These are phyloP conservation scores for Cryphonectria carpinicola DNA, from an alignment of 2,329 filamentous ascomycete genomes.

Conservation along the genomic window DNA sequence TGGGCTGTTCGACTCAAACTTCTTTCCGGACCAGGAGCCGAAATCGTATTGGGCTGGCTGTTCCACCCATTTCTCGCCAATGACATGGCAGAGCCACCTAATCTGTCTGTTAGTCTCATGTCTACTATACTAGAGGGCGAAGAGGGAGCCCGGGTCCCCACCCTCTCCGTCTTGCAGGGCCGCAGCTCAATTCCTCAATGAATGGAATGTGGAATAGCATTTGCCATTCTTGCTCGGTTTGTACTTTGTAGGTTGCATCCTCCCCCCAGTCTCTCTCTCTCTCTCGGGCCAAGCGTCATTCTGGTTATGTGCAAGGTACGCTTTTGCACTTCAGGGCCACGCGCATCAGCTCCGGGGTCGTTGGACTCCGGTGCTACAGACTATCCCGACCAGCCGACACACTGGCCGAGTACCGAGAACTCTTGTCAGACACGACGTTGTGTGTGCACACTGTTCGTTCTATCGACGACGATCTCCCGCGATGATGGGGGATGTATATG, in stretches of 20 bases:
- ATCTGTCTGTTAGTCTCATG: background rate
- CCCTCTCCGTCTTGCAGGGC: background rate
- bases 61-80: constrained; percentile 16
- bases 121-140: too few relatives aligned
- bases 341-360: background rate
- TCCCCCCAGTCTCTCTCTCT: too few relatives aligned
- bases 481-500: background rate
- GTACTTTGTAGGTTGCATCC: background rate
- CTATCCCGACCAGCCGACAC: too few relatives aligned
- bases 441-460: background rate
- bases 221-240: too few relatives aligned
- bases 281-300: background rate
- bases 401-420: too few relatives aligned
- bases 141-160: background rate
- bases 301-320: background rate
- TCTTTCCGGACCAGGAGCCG: constrained; percentile 5
- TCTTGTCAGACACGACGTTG: too few relatives aligned
- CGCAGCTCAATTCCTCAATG: background rate
- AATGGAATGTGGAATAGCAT: too few relatives aligned
- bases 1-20: background rate
- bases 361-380: background rate
- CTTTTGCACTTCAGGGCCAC: too few relatives aligned
- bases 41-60: background rate
- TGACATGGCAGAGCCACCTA: constrained; percentile 15
- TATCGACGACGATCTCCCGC: background rate